Conservation (phyloP, 257 asterid genomes). For the Osmanthus fragrans region DNA sequence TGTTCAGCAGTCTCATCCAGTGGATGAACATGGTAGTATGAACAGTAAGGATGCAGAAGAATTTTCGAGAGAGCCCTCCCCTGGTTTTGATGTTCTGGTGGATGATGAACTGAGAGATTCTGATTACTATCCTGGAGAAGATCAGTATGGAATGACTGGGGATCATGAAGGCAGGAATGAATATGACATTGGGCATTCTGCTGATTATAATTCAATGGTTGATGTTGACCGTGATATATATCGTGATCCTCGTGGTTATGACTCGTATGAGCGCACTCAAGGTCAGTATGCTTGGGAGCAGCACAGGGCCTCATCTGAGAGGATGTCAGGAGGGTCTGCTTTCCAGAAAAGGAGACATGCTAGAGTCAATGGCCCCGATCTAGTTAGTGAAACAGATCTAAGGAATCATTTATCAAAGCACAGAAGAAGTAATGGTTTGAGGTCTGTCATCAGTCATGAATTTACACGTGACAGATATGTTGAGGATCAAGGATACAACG, state of each 20-base stretch:
- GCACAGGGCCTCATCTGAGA: constrained; percentile 53
- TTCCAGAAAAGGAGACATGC: constrained; percentile 54
- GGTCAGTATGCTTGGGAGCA: constrained; percentile 59
- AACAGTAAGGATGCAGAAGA: constrained; percentile 51
- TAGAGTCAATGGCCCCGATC: constrained; percentile 45
- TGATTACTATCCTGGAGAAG: constrained; percentile 67
- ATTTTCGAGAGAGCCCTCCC: constrained; percentile 86
- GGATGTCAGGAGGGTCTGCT: constrained; percentile 43
- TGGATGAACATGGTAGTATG: constrained; percentile 45
- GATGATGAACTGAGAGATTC: constrained; percentile 75
- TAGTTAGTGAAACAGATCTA: constrained; percentile 57
- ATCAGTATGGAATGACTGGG: constrained; percentile 58
- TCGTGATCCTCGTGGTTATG: constrained; percentile 49
- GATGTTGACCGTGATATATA: constrained; percentile 50
- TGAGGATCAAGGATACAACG: constrained; percentile 44
- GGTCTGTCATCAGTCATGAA: constrained; percentile 76
- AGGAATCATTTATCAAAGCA: constrained; percentile 70
- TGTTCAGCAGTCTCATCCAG: constrained; percentile 37
- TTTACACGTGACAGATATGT: constrained; percentile 45
- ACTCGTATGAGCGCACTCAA: constrained; percentile 45
- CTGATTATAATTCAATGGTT: constrained; percentile 47
- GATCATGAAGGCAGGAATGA: constrained; percentile 51
- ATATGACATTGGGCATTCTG: constrained; percentile 46
- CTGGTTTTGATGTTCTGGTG: constrained; percentile 93
- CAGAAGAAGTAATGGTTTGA: constrained; percentile 64